Evolutionary conservation across 371 early-diverging fungal genomes (phyloP).

Genomic region (Entomophthora muscae): DNA sequence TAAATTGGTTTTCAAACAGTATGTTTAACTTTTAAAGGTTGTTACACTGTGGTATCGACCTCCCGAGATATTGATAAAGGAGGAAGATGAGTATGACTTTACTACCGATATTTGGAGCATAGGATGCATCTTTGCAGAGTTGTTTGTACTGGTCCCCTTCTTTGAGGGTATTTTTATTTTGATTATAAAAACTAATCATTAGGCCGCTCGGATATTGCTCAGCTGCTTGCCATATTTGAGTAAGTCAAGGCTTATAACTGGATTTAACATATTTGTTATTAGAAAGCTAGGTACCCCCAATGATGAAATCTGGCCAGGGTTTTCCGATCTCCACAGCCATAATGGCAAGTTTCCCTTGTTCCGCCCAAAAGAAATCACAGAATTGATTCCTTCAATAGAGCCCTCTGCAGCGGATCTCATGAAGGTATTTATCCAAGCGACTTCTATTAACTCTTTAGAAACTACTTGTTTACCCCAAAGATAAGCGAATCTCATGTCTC

Average conservation of each 20-base stretch:
- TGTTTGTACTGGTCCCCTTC: background rate
- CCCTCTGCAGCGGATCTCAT: background rate
- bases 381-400: background rate
- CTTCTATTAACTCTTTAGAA: background rate
- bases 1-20: background rate
- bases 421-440: background rate
- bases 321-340: background rate
- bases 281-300: background rate
- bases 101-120: background rate
- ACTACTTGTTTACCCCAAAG: background rate
- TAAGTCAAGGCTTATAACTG: background rate
- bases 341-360: background rate
- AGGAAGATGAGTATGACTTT: background rate
- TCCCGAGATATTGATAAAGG: background rate
- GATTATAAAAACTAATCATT: background rate
- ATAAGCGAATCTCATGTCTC: background rate
- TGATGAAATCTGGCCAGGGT: background rate
- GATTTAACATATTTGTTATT: background rate
- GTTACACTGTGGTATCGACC: slow-evolving; percentile 1
- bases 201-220: background rate
- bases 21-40: background rate
- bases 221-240: background rate
- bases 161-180: background rate
- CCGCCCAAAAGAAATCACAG: background rate
- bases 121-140: background rate